Conservation (phyloP, 208 protist genomes). For the Acanthamoeba castellanii region DNA sequence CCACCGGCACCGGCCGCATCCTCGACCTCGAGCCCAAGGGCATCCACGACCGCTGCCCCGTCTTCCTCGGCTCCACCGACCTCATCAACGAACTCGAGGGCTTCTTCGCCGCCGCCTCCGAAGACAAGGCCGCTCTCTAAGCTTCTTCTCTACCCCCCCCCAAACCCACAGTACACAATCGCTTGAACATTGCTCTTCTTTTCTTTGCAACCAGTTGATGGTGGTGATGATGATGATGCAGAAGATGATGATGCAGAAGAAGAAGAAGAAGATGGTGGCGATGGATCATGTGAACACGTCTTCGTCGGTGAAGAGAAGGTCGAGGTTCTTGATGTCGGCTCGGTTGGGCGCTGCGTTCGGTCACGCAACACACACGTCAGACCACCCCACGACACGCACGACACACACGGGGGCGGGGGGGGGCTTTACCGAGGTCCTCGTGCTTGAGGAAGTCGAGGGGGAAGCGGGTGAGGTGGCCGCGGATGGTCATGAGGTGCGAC, state of each 20-base stretch:
- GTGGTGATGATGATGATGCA: too few species aligned
- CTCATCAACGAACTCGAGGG: constrained; percentile 92
- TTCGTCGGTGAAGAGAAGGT: constrained; percentile 60
- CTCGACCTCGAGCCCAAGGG: constrained; percentile 91
- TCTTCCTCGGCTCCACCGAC: constrained; percentile 93
- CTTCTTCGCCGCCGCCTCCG: constrained; percentile 54
- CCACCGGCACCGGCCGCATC: constrained; percentile 89
- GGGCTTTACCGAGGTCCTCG: constrained; percentile 14
- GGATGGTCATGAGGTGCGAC: constrained; percentile 45
- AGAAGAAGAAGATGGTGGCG: neutral
- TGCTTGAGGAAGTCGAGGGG: constrained; percentile 52
- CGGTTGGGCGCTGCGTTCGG: neutral
- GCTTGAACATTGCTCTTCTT: too few species aligned
- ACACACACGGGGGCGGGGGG: neutral
- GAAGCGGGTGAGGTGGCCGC: constrained; percentile 54
- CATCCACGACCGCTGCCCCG: constrained; percentile 94
- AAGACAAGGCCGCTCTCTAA: constrained; percentile 63
- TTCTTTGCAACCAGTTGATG: too few species aligned
- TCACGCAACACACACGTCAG: neutral
- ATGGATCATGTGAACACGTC: constrained; percentile 34
- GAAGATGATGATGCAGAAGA: neutral
- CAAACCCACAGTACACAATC: too few species aligned
- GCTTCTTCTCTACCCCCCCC: neutral
- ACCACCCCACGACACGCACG: neutral
- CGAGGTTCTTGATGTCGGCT: constrained; percentile 51